Percentiles rank a stretch among this genome's conserved stretches.
Evolutionary conservation across 2,329 filamentous ascomycete genomes (phyloP).

Genomic region (Chrysoporthe deuterocubensis): DNA sequence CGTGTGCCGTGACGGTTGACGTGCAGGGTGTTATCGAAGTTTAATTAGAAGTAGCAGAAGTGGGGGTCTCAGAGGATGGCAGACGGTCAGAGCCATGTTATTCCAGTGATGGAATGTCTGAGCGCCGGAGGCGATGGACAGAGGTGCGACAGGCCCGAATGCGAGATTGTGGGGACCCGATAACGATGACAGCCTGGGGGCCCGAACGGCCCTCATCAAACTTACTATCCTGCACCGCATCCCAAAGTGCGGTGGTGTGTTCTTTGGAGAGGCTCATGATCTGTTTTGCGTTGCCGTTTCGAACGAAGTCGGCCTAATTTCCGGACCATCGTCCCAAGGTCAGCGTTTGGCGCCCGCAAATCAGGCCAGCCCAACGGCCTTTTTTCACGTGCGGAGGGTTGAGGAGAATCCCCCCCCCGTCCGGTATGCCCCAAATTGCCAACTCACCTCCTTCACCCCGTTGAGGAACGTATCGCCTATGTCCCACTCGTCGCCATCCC

Average conservation of each 20-base stretch:
- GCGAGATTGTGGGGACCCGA: not conserved
- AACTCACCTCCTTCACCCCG: conserved; percentile 62
- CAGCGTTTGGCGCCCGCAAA: conserved; percentile 1
- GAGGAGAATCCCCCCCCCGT: not conserved
- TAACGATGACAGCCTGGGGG: not conserved
- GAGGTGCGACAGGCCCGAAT: conserved; percentile 3
- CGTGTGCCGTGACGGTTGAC: conserved; percentile 11
- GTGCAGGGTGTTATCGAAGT: conserved; percentile 19
- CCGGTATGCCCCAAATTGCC: no score
- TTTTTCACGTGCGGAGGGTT: not conserved
- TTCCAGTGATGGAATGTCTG: not conserved
- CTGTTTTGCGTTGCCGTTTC: conserved; percentile 85
- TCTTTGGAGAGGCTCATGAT: conserved; percentile 89
- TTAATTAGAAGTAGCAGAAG: not conserved
- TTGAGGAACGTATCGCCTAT: conserved; percentile 67
- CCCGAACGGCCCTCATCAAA: conserved; percentile 20
- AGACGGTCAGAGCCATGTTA: not conserved
- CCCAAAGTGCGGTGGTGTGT: conserved; percentile 82
- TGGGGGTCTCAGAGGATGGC: not conserved
- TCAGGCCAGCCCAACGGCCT: not conserved
- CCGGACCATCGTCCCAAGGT: conserved; percentile 1
- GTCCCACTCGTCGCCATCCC: conserved; percentile 61
- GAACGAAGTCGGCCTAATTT: conserved; percentile 75
- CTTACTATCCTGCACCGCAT: conserved; percentile 73
- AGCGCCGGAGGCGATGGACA: conserved; percentile 7